Evolutionary conservation across 2,329 filamentous ascomycete genomes (phyloP), one percentile per base, ranked within the genome.

Genomic region (Mycocentrospora acerina): DNA sequence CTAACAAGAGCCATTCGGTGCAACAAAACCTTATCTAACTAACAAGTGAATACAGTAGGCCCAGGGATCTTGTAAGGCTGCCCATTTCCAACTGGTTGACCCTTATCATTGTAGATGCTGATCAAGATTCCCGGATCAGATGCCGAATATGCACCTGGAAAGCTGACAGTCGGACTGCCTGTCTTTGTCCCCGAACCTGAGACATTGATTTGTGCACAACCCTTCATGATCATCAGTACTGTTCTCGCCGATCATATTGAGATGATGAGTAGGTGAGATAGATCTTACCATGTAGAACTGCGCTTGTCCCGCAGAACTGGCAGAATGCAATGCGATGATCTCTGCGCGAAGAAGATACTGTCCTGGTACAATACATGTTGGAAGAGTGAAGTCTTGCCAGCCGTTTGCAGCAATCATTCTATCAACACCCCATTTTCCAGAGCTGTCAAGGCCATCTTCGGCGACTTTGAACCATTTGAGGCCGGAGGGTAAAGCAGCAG

Each of bases 1-100:
- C n/a, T n/a, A n/a, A n/a, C n/a, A n/a, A n/a, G n/a, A n/a, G n/a
- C n/a, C n/a, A n/a, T n/a, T n/a, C n/a, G n/a, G n/a, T n/a, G n/a
- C n/a, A n/a, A n/a, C n/a, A n/a, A n/a, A n/a, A n/a, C n/a, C n/a
- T n/a, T n/a, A n/a, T n/a, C n/a, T n/a, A n/a, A n/a, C 51, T 63
- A 78, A 57, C 76, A 79, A 26, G 59, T 70, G 46, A 79, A 77
- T 4, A 78, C 60, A 1, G 66, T 57, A 24, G 76, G 76, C 0
- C 76, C 76, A 0, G 76, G 76, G 13, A 75, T 66, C 3, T 62
- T 73, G 39, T 79, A 78, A 9, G 63, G 60, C 50, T 57, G 53
- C 11, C 42, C 42, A n/a, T 39, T 46, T 2, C 42, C 42, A 26
- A 32, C 24, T 6, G 42, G 42, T 35, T 46, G 42, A 3, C 42